Evolutionary conservation across 345 rosid genomes (phyloP).

Genomic region (Pelargonium nanum): DNA sequence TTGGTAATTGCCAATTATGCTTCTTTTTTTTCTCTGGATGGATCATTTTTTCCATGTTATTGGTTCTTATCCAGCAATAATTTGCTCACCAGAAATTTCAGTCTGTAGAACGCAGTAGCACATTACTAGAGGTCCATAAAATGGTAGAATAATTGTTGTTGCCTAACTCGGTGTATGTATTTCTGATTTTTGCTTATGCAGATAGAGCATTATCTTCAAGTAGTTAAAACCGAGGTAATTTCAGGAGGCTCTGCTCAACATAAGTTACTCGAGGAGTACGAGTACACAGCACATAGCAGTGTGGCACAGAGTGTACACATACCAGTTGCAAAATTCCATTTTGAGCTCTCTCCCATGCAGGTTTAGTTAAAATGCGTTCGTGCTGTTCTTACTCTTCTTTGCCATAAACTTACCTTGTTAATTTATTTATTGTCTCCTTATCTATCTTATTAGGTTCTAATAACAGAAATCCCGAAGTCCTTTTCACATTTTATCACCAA

Average conservation of each 20-base stretch:
- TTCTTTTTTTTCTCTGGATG: no score
- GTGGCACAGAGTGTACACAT: slow-evolving; percentile 55
- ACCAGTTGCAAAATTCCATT: slow-evolving; percentile 84
- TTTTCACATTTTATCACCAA: slow-evolving; percentile 92
- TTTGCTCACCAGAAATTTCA: no score
- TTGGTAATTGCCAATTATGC: no score
- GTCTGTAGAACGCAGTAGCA: no score
- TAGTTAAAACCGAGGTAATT: slow-evolving; percentile 84
- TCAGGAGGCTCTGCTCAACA: slow-evolving; percentile 26
- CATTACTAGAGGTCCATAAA: no score
- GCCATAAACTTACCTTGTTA: not conserved
- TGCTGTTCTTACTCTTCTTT: not conserved
- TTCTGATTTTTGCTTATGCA: slow-evolving; percentile 25
- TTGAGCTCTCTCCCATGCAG: slow-evolving; percentile 99
- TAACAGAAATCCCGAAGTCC: slow-evolving; percentile 71
- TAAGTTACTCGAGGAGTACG: slow-evolving; percentile 64
- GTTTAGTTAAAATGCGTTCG: slow-evolving; percentile 15
- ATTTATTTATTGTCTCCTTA: not conserved
- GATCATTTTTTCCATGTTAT: no score
- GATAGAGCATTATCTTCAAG: slow-evolving; percentile 97
- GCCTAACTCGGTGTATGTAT: not conserved
- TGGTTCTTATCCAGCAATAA: no score
- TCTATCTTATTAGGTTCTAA: slow-evolving; percentile 44
- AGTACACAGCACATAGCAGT: slow-evolving; percentile 97
- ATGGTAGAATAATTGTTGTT: no score